Percentiles rank a stretch among this genome's conserved stretches.
These are phyloP conservation scores for Termitomyces sp. DNA, from an alignment of 768 basidiomycete genomes.

Conservation along the genomic window DNA sequence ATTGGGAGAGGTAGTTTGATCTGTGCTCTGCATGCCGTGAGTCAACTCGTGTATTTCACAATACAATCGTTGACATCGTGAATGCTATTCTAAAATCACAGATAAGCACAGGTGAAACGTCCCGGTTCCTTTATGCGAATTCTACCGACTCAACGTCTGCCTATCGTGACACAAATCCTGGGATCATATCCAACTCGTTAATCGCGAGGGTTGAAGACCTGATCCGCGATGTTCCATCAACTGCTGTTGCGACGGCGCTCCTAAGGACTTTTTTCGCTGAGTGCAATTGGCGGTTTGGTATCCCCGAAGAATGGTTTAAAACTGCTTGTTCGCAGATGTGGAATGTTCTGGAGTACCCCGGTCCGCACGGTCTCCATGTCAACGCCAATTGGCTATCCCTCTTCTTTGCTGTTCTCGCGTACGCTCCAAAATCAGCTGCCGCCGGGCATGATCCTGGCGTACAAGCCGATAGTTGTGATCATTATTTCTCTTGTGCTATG, in stretches of 20 bases:
- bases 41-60: constrained; percentile 1
- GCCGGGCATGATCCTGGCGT: not conserved
- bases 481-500: constrained; percentile 40
- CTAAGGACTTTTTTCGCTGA: constrained; percentile 39
- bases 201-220: constrained; percentile 27
- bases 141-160: constrained; percentile 34
- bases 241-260: constrained; percentile 29
- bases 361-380: constrained; percentile 30
- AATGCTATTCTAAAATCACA: constrained; percentile 5
- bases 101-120: constrained; percentile 32
- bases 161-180: constrained; percentile 21
- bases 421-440: constrained; percentile 25
- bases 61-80: not conserved
- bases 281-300: constrained; percentile 48
- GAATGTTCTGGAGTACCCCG: constrained; percentile 32
- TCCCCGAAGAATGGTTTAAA: constrained; percentile 47
- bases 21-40: constrained; percentile 44
- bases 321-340: constrained; percentile 43
- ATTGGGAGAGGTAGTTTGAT: constrained; percentile 45
- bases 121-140: constrained; percentile 36
- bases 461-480: constrained; percentile 14
- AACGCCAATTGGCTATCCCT: constrained; percentile 51
- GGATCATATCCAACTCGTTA: constrained; percentile 19
- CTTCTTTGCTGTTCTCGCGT: constrained; percentile 45
- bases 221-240: constrained; percentile 29